phyloP scores from a whole-genome alignment of 1,284 basidiomycete genomes.

The Sphagnurus paluster region DNA sequence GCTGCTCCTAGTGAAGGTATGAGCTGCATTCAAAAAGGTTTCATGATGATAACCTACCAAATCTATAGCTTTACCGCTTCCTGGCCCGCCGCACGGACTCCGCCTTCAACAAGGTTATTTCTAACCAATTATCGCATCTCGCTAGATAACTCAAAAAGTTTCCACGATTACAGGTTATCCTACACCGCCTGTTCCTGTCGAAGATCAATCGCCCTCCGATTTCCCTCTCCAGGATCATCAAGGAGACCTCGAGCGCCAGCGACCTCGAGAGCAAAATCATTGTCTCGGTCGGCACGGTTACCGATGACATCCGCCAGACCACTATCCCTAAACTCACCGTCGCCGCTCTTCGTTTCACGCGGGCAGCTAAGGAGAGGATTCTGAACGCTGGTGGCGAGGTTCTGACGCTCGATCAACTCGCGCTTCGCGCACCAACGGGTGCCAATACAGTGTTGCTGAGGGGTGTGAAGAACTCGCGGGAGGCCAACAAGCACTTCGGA shows the following conservation, averaged over 20 bases:
- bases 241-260: constrained; percentile 72
- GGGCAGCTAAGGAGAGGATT: constrained; percentile 92
- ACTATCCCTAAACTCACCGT: constrained; percentile 91
- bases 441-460: constrained; percentile 93
- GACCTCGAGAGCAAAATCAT: constrained; percentile 83
- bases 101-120: constrained; percentile 88
- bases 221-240: constrained; percentile 88
- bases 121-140: not conserved
- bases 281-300: constrained; percentile 90
- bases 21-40: constrained; percentile 21
- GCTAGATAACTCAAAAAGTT: constrained; percentile 1
- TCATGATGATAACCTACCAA: constrained; percentile 10
- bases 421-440: constrained; percentile 90
- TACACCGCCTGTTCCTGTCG: constrained; percentile 96
- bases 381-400: constrained; percentile 93
- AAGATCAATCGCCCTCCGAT: constrained; percentile 98
- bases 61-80: constrained; percentile 93
- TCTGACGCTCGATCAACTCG: constrained; percentile 96
- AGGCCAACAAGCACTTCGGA: constrained; percentile 97
- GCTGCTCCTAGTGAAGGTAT: constrained; percentile 95
- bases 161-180: constrained; percentile 64
- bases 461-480: constrained; percentile 91
- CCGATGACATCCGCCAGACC: constrained; percentile 92
- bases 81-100: constrained; percentile 96
- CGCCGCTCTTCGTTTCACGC: constrained; percentile 95